phyloP scores from a whole-genome alignment of 768 basidiomycete species.

The Vararia minispora region DNA sequence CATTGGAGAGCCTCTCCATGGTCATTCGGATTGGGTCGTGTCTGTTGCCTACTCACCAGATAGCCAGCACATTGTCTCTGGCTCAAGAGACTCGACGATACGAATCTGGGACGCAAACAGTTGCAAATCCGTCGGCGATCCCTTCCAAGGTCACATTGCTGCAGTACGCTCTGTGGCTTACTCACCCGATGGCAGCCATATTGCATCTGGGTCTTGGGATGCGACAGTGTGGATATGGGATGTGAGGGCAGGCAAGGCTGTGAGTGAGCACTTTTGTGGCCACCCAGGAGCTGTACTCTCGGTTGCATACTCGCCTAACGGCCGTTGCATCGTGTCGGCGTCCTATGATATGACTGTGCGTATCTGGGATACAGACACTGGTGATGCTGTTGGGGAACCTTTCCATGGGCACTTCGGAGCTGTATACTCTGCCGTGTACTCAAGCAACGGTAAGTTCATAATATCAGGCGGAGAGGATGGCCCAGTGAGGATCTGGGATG shows the following conservation, averaged over 20 bases:
- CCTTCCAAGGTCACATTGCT: constrained; percentile 35
- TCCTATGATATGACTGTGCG: constrained; percentile 2
- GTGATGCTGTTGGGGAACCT: background rate
- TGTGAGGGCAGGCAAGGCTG: constrained; percentile 33
- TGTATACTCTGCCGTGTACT: too few species aligned
- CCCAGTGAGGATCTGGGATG: too few species aligned
- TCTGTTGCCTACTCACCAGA: constrained; percentile 2
- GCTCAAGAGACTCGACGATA: constrained; percentile 35
- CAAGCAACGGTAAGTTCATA: too few species aligned
- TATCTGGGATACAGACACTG: background rate
- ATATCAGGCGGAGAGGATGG: too few species aligned
- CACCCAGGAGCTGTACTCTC: background rate
- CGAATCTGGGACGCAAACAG: constrained; percentile 36
- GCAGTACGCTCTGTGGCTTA: constrained; percentile 44
- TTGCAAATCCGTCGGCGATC: constrained; percentile 16
- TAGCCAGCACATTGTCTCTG: constrained; percentile 9
- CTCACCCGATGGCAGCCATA: constrained; percentile 45
- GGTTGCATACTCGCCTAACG: constrained; percentile 8
- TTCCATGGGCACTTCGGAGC: background rate
- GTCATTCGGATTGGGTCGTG: background rate
- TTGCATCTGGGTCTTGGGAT: constrained; percentile 50
- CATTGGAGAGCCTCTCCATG: background rate
- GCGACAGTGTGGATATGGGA: constrained; percentile 69
- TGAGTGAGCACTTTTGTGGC: background rate
- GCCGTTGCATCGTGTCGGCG: background rate